These are phyloP conservation scores for Fusarium tricinctum DNA, from an alignment of 2,329 filamentous ascomycete species.

Conservation along the genomic window DNA sequence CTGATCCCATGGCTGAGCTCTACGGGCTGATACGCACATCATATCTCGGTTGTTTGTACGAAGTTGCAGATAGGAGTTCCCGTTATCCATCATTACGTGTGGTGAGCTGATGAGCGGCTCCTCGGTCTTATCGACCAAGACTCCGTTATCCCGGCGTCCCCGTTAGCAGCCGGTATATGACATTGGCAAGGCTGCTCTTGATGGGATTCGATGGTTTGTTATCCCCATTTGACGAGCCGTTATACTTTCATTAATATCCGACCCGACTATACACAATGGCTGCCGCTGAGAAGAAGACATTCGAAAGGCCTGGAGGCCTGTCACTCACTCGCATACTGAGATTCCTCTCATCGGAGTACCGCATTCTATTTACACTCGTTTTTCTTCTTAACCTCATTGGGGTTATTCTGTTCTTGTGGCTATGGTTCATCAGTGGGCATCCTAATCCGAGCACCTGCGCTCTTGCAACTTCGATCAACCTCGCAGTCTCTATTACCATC, in stretches of 20 bases:
- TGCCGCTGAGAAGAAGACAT: slow-evolving; percentile 9
- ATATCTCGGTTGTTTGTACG: not conserved
- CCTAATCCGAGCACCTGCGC: slow-evolving; percentile 54
- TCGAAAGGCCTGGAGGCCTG: slow-evolving; percentile 8
- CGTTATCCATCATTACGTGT: slow-evolving; percentile 3
- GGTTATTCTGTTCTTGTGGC: slow-evolving; percentile 31
- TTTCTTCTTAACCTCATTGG: slow-evolving; percentile 59
- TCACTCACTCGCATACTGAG: slow-evolving; percentile 43
- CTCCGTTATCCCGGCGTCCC: not conserved
- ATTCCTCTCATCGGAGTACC: slow-evolving; percentile 55
- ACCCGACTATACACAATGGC: slow-evolving; percentile 11
- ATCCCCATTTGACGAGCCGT: not conserved
- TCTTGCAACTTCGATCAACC: slow-evolving; percentile 58
- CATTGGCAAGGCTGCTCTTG: slow-evolving; percentile 2
- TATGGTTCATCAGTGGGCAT: slow-evolving; percentile 48
- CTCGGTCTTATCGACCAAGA: not conserved
- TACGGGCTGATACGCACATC: slow-evolving; percentile 13
- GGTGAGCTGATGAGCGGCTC: slow-evolving; percentile 12
- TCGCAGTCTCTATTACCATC: slow-evolving; percentile 60
- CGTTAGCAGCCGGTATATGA: slow-evolving; percentile 20
- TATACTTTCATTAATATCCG: slow-evolving; percentile 16
- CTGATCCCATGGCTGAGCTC: slow-evolving; percentile 8
- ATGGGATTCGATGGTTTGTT: not conserved
- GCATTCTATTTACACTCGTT: slow-evolving; percentile 64
- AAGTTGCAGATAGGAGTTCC: not conserved